Percentiles rank a stretch among this genome's conserved stretches.
Evolutionary conservation across 1,284 basidiomycete genomes (phyloP).

Genomic region (Cutaneotrichosporon arboriforme): DNA sequence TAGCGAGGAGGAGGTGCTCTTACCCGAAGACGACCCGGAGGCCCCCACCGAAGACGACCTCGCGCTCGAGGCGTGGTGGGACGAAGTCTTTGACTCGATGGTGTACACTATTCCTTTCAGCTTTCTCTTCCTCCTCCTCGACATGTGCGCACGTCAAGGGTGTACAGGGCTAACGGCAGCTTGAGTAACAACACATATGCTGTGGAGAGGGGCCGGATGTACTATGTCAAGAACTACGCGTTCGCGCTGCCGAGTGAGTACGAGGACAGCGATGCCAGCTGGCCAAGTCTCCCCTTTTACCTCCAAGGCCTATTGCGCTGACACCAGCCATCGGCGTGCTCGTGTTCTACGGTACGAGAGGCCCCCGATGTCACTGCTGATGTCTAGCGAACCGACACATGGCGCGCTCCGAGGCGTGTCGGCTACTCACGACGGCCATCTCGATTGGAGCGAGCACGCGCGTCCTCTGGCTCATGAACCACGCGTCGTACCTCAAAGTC

Average conservation of each 20-base stretch:
- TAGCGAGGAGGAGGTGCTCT: background rate
- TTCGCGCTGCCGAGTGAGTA: conserved; percentile 11
- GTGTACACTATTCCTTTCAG: conserved; percentile 44
- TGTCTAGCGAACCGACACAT: background rate
- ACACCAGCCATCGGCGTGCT: conserved; percentile 34
- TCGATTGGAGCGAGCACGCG: conserved; percentile 34
- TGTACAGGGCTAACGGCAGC: conserved; percentile 3
- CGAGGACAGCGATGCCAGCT: no score
- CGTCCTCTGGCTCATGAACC: conserved; percentile 48
- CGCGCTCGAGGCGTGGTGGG: conserved; percentile 25
- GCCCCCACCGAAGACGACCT: conserved; percentile 1
- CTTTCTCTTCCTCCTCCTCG: conserved; percentile 43
- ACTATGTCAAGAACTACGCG: conserved; percentile 16
- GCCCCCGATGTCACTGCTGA: background rate
- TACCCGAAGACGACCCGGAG: conserved; percentile 1
- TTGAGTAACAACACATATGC: conserved; percentile 18
- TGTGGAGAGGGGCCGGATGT: conserved; percentile 2
- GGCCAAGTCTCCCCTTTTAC: no score
- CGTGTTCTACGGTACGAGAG: conserved; percentile 41
- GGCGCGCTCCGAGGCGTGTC: conserved; percentile 22
- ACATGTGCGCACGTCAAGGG: conserved; percentile 37
- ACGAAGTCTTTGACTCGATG: conserved; percentile 45
- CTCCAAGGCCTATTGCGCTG: no score
- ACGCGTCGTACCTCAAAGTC: conserved; percentile 35
- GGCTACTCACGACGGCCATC: conserved; percentile 25